phyloP scores from a whole-genome alignment of 495 filamentous ascomycete species.

The Aspergillus campestris region DNA sequence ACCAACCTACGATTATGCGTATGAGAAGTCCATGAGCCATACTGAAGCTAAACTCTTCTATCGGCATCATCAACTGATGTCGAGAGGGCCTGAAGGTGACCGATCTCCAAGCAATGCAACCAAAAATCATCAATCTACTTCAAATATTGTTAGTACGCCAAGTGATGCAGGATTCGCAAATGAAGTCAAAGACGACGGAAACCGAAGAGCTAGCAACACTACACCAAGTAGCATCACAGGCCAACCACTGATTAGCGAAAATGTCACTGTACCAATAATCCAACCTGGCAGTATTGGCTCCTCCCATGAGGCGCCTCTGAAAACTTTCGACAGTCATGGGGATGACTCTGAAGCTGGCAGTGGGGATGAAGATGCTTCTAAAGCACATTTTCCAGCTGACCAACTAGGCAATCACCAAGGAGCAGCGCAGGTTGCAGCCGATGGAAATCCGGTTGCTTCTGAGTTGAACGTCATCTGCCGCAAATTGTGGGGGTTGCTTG shows the following conservation, averaged over 20 bases:
- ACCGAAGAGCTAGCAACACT: conserved; percentile 1
- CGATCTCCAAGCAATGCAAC: conserved; percentile 13
- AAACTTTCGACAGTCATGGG: no score
- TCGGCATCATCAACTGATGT: conserved; percentile 67
- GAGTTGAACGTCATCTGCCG: conserved; percentile 79
- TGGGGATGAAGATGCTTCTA: conserved; percentile 26
- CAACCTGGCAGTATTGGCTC: no score
- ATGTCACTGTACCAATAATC: no score
- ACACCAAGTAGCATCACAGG: conserved; percentile 1
- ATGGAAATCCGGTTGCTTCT: conserved; percentile 62
- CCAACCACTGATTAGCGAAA: no score
- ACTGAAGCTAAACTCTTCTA: conserved; percentile 92
- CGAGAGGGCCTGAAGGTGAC: conserved; percentile 14
- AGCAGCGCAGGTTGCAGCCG: conserved; percentile 39
- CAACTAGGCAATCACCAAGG: conserved; percentile 39
- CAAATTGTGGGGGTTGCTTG: conserved; percentile 75
- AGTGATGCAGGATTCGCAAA: no score
- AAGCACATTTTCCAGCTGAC: conserved; percentile 37
- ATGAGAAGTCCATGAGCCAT: conserved; percentile 84
- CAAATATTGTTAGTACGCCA: neutral
- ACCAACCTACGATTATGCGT: conserved; percentile 76
- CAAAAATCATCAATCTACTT: conserved; percentile 2
- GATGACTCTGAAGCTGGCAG: no score
- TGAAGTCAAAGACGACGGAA: conserved; percentile 2
- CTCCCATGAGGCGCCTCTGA: no score